These are phyloP conservation scores for Saccharomyces mikatae DNA, from an alignment of 805 yeast species.

Conservation along the genomic window DNA sequence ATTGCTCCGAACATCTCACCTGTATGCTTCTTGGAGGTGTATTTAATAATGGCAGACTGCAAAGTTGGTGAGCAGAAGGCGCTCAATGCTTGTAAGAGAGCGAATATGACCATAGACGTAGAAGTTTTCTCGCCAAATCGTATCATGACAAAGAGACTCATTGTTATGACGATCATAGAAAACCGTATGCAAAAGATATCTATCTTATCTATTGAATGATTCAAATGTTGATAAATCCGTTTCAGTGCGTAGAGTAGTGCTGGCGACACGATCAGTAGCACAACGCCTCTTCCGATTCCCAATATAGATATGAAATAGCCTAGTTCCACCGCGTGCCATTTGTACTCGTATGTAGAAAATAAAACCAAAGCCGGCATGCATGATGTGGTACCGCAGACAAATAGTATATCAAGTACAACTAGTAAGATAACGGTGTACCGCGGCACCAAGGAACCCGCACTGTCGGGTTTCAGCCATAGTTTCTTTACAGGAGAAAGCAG, in stretches of 20 bases:
- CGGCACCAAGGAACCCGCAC: slow-evolving; percentile 29
- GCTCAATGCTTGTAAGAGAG: slow-evolving; percentile 39
- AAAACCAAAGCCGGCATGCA: slow-evolving; percentile 38
- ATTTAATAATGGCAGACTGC: slow-evolving; percentile 53
- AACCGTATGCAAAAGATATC: slow-evolving; percentile 36
- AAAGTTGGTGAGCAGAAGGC: slow-evolving; percentile 49
- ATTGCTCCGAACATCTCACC: slow-evolving; percentile 73
- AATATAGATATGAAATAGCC: slow-evolving; percentile 48
- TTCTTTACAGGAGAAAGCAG: slow-evolving; percentile 43
- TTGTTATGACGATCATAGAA: slow-evolving; percentile 31
- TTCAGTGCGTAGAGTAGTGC: slow-evolving; percentile 34
- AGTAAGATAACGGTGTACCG: slow-evolving; percentile 43
- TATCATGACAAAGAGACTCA: slow-evolving; percentile 32
- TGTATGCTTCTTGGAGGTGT: slow-evolving; percentile 46
- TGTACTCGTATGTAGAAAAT: slow-evolving; percentile 45
- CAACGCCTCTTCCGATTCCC: slow-evolving; percentile 43
- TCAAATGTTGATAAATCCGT: slow-evolving; percentile 29
- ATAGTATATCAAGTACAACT: slow-evolving; percentile 39
- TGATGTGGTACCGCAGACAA: slow-evolving; percentile 35
- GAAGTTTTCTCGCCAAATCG: neutral
- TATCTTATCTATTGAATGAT: slow-evolving; percentile 43
- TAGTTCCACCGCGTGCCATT: slow-evolving; percentile 47
- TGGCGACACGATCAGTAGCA: slow-evolving; percentile 47
- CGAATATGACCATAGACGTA: slow-evolving; percentile 27
- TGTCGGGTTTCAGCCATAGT: slow-evolving; percentile 39